A percentile compares a stretch with the other conserved stretches of the same genome.
Evolutionary conservation across 208 protist genomes (phyloP).

Genomic region (Crithidia acanthocephali): DNA sequence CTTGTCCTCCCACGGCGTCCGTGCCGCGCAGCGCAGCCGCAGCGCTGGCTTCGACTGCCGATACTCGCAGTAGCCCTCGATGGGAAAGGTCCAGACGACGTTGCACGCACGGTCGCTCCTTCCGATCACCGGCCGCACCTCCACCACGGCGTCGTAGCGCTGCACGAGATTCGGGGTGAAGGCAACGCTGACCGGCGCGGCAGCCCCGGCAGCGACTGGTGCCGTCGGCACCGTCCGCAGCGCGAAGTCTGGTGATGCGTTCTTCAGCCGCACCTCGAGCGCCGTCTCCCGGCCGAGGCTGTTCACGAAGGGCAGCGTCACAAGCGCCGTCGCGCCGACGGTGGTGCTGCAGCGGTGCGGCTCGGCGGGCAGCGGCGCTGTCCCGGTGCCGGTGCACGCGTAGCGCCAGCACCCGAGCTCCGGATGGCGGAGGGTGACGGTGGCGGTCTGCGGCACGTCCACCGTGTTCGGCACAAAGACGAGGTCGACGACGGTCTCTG

Average conservation of each 20-base stretch:
- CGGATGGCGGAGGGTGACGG: constrained; percentile 65
- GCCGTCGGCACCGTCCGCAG: constrained; percentile 30
- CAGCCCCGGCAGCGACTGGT: constrained; percentile 46
- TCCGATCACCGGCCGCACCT: constrained; percentile 50
- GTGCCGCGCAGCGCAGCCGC: constrained; percentile 66
- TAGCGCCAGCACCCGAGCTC: constrained; percentile 87
- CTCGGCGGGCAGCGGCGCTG: constrained; percentile 50
- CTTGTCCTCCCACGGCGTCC: constrained; percentile 53
- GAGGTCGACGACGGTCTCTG: constrained; percentile 62
- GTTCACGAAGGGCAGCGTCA: constrained; percentile 77
- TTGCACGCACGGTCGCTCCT: constrained; percentile 30
- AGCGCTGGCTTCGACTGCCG: constrained; percentile 46
- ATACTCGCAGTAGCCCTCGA: constrained; percentile 83
- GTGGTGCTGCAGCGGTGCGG: constrained; percentile 52
- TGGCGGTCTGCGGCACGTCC: constrained; percentile 47
- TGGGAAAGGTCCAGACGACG: constrained; percentile 78
- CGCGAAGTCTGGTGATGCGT: constrained; percentile 38
- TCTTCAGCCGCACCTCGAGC: constrained; percentile 39
- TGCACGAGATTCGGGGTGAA: constrained; percentile 76
- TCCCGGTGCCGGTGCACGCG: constrained; percentile 67
- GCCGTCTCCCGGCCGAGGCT: constrained; percentile 60
- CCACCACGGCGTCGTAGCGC: constrained; percentile 56
- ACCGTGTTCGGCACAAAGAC: constrained; percentile 84
- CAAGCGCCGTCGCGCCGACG: constrained; percentile 41
- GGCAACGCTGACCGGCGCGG: constrained; percentile 50